phyloP scores from a whole-genome alignment of 805 yeast species.

The Dipodascopsis uninucleata region DNA sequence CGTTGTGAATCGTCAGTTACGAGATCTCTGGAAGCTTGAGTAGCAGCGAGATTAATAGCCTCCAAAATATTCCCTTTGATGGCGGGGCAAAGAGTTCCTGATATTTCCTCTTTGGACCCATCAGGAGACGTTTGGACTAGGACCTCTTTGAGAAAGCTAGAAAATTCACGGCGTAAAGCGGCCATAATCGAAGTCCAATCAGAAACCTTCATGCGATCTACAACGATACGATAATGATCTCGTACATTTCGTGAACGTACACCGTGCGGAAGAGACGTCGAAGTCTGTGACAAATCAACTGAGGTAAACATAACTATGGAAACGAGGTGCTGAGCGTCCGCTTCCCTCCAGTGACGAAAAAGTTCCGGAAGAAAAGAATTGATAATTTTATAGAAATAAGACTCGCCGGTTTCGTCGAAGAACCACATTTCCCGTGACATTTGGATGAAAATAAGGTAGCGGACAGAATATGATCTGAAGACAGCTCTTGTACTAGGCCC shows the following conservation, averaged over 20 bases:
- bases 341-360: slow-evolving; percentile 80
- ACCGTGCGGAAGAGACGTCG: slow-evolving; percentile 52
- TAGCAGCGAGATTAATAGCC: slow-evolving; percentile 78
- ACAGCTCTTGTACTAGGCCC: slow-evolving; percentile 62
- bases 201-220: slow-evolving; percentile 83
- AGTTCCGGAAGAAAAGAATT: slow-evolving; percentile 89
- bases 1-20: slow-evolving; percentile 82
- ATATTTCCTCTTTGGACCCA: slow-evolving; percentile 39
- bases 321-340: slow-evolving; percentile 84
- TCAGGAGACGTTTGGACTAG: slow-evolving; percentile 43
- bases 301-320: slow-evolving; percentile 86
- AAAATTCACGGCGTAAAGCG: slow-evolving; percentile 76
- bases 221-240: slow-evolving; percentile 89
- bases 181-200: slow-evolving; percentile 94
- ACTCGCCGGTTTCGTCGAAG: slow-evolving; percentile 94
- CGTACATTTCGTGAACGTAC: slow-evolving; percentile 62
- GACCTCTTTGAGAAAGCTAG: slow-evolving; percentile 73
- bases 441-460: slow-evolving; percentile 77
- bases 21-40: slow-evolving; percentile 71
- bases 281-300: slow-evolving; percentile 38
- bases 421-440: slow-evolving; percentile 97
- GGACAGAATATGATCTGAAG: slow-evolving; percentile 87
- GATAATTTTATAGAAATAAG: slow-evolving; percentile 85
- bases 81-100: slow-evolving; percentile 73
- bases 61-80: slow-evolving; percentile 87